These are phyloP conservation scores for Penicillium ochrochloron DNA, from an alignment of 495 filamentous ascomycete genomes.

Conservation along the genomic window DNA sequence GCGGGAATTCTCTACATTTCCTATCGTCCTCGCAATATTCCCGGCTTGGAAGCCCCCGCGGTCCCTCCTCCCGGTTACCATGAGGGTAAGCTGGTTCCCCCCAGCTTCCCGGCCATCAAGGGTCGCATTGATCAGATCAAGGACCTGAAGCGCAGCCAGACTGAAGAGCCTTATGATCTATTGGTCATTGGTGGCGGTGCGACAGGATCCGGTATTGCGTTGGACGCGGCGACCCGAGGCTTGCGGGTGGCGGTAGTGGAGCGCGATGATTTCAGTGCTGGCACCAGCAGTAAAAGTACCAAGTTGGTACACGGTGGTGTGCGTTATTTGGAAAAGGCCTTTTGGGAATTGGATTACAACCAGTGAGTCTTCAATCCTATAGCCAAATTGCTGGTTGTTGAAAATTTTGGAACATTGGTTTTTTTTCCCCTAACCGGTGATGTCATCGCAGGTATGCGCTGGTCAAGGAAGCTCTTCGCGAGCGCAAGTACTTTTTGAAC, in stretches of 20 bases:
- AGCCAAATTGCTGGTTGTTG: not conserved
- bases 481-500: slow-evolving; percentile 93
- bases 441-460: slow-evolving; percentile 67
- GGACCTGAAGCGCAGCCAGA: slow-evolving; percentile 50
- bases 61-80: slow-evolving; percentile 83
- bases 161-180: slow-evolving; percentile 71
- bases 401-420: not conserved
- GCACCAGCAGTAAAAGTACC: slow-evolving; percentile 95
- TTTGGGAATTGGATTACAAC: slow-evolving; percentile 94
- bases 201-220: slow-evolving; percentile 88
- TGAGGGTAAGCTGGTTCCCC: slow-evolving; percentile 77
- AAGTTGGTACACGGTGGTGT: slow-evolving; percentile 98
- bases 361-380: slow-evolving; percentile 57
- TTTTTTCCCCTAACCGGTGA: slow-evolving; percentile 23
- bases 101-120: slow-evolving; percentile 80
- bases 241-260: slow-evolving; percentile 95
- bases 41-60: slow-evolving; percentile 76
- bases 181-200: slow-evolving; percentile 92
- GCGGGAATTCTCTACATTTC: slow-evolving; percentile 73
- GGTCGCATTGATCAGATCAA: slow-evolving; percentile 62
- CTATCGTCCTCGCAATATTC: slow-evolving; percentile 85
- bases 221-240: slow-evolving; percentile 92
- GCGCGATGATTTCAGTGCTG: slow-evolving; percentile 90
- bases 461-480: slow-evolving; percentile 92
- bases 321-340: slow-evolving; percentile 93